These are phyloP conservation scores for Cardiospermum halicacabum DNA, from an alignment of 345 rosid species.

Conservation along the genomic window DNA sequence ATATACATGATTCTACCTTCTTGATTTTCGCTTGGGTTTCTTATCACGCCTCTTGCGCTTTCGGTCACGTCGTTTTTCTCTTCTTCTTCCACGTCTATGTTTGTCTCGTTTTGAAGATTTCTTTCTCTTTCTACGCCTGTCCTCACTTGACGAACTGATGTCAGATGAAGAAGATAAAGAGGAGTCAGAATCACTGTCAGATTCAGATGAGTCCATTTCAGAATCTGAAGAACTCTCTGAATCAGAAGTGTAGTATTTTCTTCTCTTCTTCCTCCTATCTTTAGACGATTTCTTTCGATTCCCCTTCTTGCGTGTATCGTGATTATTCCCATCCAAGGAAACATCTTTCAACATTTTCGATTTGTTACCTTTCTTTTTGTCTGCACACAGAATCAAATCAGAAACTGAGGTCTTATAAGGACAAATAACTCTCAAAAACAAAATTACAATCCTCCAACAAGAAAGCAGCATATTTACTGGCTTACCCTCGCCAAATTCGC, in stretches of 20 bases:
- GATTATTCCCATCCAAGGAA: slow-evolving; percentile 32
- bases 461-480: background rate
- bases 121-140: slow-evolving; percentile 73
- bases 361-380: slow-evolving; percentile 49
- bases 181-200: slow-evolving; percentile 78
- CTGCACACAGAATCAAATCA: slow-evolving; percentile 27
- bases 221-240: slow-evolving; percentile 80
- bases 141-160: slow-evolving; percentile 83
- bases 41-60: slow-evolving; percentile 65
- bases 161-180: slow-evolving; percentile 61
- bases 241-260: slow-evolving; percentile 69
- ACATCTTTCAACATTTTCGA: slow-evolving; percentile 43
- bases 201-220: slow-evolving; percentile 70
- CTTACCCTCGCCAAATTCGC: slow-evolving; percentile 69
- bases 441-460: background rate
- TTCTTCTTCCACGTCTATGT: slow-evolving; percentile 58
- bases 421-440: background rate
- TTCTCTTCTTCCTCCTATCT: slow-evolving; percentile 70
- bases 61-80: slow-evolving; percentile 74
- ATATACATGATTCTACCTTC: slow-evolving; percentile 46
- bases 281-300: slow-evolving; percentile 70
- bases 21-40: slow-evolving; percentile 69
- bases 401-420: background rate
- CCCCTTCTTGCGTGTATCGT: slow-evolving; percentile 47
- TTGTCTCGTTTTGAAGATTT: slow-evolving; percentile 71